phyloP scores from a whole-genome alignment of 1,284 basidiomycete genomes.

The Cystobasidiaceae sp. region DNA sequence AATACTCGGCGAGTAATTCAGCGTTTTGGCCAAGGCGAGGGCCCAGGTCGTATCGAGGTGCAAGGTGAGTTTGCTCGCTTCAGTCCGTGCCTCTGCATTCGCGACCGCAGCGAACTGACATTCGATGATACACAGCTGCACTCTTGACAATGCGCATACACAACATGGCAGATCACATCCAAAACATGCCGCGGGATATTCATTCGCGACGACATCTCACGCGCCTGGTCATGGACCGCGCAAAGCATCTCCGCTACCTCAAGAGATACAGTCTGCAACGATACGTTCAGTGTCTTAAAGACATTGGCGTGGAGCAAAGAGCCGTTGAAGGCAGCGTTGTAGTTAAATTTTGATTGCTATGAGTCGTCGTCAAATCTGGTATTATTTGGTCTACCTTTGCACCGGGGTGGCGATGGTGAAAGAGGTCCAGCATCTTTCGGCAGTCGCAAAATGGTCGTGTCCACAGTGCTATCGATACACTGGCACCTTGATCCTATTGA shows the following conservation, averaged over 20 bases:
- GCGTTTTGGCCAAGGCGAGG: slow-evolving; percentile 67
- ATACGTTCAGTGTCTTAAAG: slow-evolving; percentile 67
- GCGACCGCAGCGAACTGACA: no score
- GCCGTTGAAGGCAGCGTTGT: slow-evolving; percentile 85
- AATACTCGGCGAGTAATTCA: slow-evolving; percentile 74
- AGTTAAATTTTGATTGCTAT: slow-evolving; percentile 13
- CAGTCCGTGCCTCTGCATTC: no score
- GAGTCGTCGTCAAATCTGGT: no score
- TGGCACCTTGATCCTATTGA: no score
- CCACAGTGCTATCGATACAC: no score
- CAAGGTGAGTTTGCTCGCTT: slow-evolving; percentile 66
- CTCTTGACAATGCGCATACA: slow-evolving; percentile 80
- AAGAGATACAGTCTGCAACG: slow-evolving; percentile 61
- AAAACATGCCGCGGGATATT: slow-evolving; percentile 65
- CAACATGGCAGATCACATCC: slow-evolving; percentile 69
- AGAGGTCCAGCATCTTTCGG: no score
- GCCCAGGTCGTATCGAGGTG: slow-evolving; percentile 77
- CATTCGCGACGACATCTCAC: slow-evolving; percentile 69
- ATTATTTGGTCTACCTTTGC: no score
- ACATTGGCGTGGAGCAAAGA: slow-evolving; percentile 68
- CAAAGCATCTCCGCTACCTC: slow-evolving; percentile 76
- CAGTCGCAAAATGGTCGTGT: no score
- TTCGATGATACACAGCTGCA: slow-evolving; percentile 75
- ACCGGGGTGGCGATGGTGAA: no score
- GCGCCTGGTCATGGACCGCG: slow-evolving; percentile 71